Evolutionary conservation across 2,329 filamentous ascomycete genomes (phyloP).

Genomic region (Tolypocladium ovalisporum): DNA sequence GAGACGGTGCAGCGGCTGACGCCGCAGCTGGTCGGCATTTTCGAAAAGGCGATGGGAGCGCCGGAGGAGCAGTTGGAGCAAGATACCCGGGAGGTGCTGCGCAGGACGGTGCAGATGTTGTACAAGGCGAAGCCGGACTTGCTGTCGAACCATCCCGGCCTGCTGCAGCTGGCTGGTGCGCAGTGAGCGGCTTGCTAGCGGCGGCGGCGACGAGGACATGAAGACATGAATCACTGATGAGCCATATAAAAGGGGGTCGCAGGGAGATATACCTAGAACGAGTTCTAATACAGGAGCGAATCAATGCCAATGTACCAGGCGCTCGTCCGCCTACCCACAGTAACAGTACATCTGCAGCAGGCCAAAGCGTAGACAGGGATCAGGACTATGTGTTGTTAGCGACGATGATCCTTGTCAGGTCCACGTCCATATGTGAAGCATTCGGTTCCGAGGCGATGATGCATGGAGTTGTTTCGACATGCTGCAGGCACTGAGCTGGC

Average conservation of each 20-base stretch:
- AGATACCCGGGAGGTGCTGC: constrained; percentile 56
- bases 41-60: constrained; percentile 60
- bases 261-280: not conserved
- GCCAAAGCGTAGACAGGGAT: not conserved
- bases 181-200: constrained; percentile 1
- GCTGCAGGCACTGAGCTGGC: no score
- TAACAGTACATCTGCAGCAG: not conserved
- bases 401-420: not conserved
- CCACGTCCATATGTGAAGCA: not conserved
- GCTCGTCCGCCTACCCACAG: not conserved
- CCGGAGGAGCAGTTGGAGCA: constrained; percentile 67
- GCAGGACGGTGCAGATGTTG: constrained; percentile 47
- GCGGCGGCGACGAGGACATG: not conserved
- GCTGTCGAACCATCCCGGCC: constrained; percentile 18
- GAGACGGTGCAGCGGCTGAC: constrained; percentile 60
- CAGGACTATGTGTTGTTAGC: not conserved
- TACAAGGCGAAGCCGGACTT: constrained; percentile 24
- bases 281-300: not conserved
- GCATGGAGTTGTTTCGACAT: no score
- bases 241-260: not conserved
- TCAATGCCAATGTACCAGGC: not conserved
- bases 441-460: no score
- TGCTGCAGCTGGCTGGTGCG: constrained; percentile 19
- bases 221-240: constrained; percentile 1
- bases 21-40: constrained; percentile 55